phyloP scores from a whole-genome alignment of 2,329 filamentous ascomycete species.

The Hypoxylon sp. region DNA sequence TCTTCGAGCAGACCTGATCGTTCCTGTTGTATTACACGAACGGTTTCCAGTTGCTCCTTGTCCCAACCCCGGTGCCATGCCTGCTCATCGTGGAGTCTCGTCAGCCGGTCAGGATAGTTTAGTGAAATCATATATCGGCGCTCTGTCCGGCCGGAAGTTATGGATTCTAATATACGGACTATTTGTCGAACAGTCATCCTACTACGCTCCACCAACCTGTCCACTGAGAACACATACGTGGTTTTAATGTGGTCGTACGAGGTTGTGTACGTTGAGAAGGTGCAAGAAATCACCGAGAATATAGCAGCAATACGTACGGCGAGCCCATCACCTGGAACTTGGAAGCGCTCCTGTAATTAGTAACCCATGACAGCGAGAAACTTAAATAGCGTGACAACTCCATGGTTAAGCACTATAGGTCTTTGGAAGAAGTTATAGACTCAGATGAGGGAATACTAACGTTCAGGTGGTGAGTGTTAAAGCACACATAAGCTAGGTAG shows the following conservation, averaged over 20 bases:
- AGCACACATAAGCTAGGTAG: too few species aligned
- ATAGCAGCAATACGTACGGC: conserved; percentile 69
- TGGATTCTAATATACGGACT: conserved; percentile 44
- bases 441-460: conserved; percentile 57
- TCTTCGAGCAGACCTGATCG: conserved; percentile 74
- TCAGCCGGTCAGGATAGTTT: conserved; percentile 59
- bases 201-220: conserved; percentile 71
- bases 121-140: conserved; percentile 55
- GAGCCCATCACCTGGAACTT: conserved; percentile 77
- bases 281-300: conserved; percentile 71
- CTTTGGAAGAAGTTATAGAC: conserved; percentile 52
- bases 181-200: conserved; percentile 74
- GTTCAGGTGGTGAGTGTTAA: too few species aligned
- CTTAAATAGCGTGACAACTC: conserved; percentile 66
- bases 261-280: conserved; percentile 62
- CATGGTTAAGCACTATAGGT: conserved; percentile 59
- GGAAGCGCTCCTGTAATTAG: conserved; percentile 67
- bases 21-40: conserved; percentile 68
- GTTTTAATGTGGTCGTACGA: conserved; percentile 76
- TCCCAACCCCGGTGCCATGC: conserved; percentile 74
- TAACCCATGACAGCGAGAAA: conserved; percentile 66
- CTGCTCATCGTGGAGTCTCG: conserved; percentile 70
- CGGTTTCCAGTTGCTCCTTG: conserved; percentile 72
- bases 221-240: conserved; percentile 68
- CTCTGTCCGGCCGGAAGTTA: conserved; percentile 36